Conservation (phyloP, 495 filamentous ascomycete species). For the Cercophora scortea region DNA sequence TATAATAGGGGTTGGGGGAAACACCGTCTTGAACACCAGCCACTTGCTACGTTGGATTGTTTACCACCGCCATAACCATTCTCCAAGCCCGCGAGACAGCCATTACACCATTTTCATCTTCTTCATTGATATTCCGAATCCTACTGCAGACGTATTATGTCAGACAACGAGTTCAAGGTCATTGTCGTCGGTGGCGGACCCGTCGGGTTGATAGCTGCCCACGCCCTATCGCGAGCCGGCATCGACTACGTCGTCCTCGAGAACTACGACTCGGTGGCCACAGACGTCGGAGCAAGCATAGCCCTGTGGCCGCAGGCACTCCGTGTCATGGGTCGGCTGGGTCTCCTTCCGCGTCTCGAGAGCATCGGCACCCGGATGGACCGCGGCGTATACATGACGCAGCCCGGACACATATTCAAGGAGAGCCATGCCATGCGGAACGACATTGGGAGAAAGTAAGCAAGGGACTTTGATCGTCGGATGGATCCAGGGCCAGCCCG, state of each 20-base stretch:
- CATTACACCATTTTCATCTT: no score
- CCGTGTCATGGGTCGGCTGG: neutral
- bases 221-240: constrained; percentile 28
- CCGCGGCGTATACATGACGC: neutral
- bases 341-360: neutral
- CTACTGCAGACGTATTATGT: neutral
- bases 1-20: no score
- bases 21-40: no score
- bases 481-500: no score
- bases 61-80: no score
- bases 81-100: no score
- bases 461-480: neutral
- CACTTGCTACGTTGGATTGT: no score
- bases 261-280: constrained; percentile 9
- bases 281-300: constrained; percentile 8
- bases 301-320: neutral
- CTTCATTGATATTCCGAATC: neutral
- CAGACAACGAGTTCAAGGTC: constrained; percentile 28
- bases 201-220: constrained; percentile 39
- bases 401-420: neutral
- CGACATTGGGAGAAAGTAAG: neutral
- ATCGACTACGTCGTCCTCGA: constrained; percentile 47
- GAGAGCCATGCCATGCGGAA: neutral
- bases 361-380: neutral
- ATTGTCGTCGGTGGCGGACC: constrained; percentile 49